Percentiles rank a stretch among this genome's conserved stretches.
These are phyloP conservation scores for Eutrema japonicum DNA, from an alignment of 345 rosid genomes.

Conservation along the genomic window DNA sequence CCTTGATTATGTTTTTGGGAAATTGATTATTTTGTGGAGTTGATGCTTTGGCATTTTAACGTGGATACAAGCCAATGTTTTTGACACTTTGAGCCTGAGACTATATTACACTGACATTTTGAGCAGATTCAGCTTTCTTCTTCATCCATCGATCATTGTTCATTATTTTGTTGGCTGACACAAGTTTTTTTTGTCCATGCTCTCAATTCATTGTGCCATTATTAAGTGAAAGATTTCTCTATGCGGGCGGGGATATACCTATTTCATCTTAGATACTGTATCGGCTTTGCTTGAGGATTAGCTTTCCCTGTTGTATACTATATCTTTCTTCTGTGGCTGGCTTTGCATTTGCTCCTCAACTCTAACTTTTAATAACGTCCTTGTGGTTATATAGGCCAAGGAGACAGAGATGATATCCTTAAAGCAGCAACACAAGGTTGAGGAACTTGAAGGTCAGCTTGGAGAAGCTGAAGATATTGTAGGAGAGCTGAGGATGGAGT, in stretches of 20 bases:
- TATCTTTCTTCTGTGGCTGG: slow-evolving; percentile 17
- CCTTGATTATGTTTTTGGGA: slow-evolving; percentile 7
- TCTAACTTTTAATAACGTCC: background rate
- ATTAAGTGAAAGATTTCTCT: background rate
- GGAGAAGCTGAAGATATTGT: slow-evolving; percentile 90
- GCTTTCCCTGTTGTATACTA: background rate
- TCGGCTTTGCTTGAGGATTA: slow-evolving; percentile 1
- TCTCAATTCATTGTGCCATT: background rate
- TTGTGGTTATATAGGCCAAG: slow-evolving; percentile 55
- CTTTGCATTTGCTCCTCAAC: slow-evolving; percentile 23
- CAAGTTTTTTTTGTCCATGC: background rate
- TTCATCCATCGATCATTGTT: slow-evolving; percentile 4
- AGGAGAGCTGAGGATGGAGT: slow-evolving; percentile 78
- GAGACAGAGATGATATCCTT: slow-evolving; percentile 65
- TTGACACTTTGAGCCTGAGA: background rate
- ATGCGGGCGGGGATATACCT: slow-evolving; percentile 5
- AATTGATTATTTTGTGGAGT: slow-evolving; percentile 7
- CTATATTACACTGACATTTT: background rate
- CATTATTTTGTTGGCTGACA: background rate
- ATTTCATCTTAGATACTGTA: slow-evolving; percentile 4
- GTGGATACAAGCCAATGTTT: too few relatives aligned
- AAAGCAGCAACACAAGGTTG: slow-evolving; percentile 64
- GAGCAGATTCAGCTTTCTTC: background rate
- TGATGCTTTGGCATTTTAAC: slow-evolving; percentile 10
- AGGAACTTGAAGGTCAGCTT: slow-evolving; percentile 87